Base-by-base conservation (phyloP, 148 eudicot species). In the Pouteria glomerata region DNA sequence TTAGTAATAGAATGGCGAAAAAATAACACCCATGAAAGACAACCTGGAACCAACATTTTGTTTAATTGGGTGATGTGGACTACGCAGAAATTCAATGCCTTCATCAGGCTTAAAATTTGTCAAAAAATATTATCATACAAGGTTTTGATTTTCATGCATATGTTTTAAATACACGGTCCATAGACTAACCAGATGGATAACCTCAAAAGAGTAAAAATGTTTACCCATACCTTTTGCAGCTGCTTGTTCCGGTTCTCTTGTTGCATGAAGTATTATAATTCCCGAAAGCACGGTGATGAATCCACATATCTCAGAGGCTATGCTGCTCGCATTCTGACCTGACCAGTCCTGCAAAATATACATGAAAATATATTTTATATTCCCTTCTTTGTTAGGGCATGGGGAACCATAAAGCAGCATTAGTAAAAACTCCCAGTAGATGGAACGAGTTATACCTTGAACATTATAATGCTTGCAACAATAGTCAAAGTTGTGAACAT, bases 401-500 rank as follows among this genome's bases (percentile, higher is more conserved):
- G n/a, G 26, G 50, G 13, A 69, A 69, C 15, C 33, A 53, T 41
- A 0, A 63, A 23, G 34, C 23, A 26, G 18, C 35, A 37, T 55
- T 29, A 53, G 24, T 44, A 55, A 51, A 51, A 74, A 31, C 37
- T 67, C 30, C 6, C 27, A 51, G 30, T 26, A 3, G 29, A 34
- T 15, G 41, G 41, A 24, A 34, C 7, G 50, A 53, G 50, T 7
- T 21, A 7, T 82, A 93, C 98, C 98, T 90, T 93, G 81, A 88
- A 93, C 96, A 93, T 86, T 56, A 93, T 93, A 58, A 83, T 85
- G 62, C 91, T 93, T 7, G 98, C 98, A 65, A 83, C 80, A 31
- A 93, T 93, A 29, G 98, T 93, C 63, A 93, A 72, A 47, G 91
- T 86, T 24, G 98, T 93, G 83, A 93, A 93, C 96, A 90, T 93